Percentiles rank a stretch among this genome's conserved stretches.
These are phyloP conservation scores for Schizochytrium sp. DNA, from an alignment of 108 stramenopile species.

Conservation along the genomic window DNA sequence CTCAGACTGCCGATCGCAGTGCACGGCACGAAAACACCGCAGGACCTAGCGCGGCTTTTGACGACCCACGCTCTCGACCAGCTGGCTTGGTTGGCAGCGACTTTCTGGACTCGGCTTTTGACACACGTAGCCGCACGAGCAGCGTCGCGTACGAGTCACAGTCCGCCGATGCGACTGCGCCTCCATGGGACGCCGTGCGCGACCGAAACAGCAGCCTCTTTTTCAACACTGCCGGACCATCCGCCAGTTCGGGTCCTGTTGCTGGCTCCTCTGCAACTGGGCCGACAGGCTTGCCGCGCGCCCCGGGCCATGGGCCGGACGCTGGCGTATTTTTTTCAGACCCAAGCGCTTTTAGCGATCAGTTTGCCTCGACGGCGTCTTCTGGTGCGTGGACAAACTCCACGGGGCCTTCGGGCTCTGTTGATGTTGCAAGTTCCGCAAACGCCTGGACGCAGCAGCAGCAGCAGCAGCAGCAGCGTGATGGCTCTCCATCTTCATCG, in stretches of 20 bases:
- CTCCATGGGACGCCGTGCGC: neutral
- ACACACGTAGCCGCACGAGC: neutral
- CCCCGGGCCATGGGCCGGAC: neutral
- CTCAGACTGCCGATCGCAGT: neutral
- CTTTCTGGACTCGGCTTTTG: neutral
- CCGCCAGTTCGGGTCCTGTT: neutral
- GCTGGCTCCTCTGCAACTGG: neutral
- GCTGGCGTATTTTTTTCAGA: neutral
- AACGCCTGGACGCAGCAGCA: neutral
- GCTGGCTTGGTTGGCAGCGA: neutral
- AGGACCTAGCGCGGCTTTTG: neutral
- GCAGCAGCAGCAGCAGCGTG: neutral
- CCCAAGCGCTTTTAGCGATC: neutral
- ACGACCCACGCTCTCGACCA: neutral
- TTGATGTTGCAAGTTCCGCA: neutral
- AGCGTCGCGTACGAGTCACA: neutral
- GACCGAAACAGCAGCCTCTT: neutral
- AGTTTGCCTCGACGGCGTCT: neutral
- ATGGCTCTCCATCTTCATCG: neutral
- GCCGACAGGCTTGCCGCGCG: too few relatives aligned
- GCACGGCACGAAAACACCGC: neutral
- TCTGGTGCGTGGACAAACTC: neutral
- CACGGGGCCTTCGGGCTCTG: neutral
- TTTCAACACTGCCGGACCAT: neutral
- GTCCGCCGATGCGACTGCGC: neutral